A percentile compares a stretch with the other conserved stretches of the same genome.
Evolutionary conservation across 2,329 filamentous ascomycete species (phyloP).

Genomic region (Apiospora aurea): DNA sequence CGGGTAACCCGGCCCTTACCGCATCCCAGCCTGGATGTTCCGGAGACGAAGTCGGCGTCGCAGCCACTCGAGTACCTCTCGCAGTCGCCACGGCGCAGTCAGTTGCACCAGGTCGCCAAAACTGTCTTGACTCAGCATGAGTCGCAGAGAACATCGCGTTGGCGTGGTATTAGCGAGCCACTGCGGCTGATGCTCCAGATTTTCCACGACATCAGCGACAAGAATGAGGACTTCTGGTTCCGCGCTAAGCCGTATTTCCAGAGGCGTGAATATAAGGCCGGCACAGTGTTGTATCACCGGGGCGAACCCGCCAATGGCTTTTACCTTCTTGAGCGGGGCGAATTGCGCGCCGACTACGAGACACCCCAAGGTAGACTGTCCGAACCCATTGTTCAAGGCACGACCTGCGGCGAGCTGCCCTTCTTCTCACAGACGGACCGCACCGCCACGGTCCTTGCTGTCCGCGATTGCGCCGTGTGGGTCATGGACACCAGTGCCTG

Average conservation of each 20-base stretch:
- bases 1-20: conserved; percentile 52
- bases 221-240: conserved; percentile 97
- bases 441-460: conserved; percentile 85
- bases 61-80: conserved; percentile 55
- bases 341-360: conserved; percentile 89
- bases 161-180: conserved; percentile 88
- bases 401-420: conserved; percentile 93
- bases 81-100: conserved; percentile 81
- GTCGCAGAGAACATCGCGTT: conserved; percentile 67
- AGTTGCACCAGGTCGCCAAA: conserved; percentile 80
- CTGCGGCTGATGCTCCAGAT: conserved; percentile 91
- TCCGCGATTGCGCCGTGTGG: conserved; percentile 85
- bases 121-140: conserved; percentile 75
- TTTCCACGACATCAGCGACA: conserved; percentile 86
- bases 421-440: conserved; percentile 93
- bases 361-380: conserved; percentile 88
- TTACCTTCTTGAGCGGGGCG: conserved; percentile 88
- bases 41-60: conserved; percentile 44
- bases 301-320: conserved; percentile 83
- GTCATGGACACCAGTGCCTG: conserved; percentile 76
- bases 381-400: conserved; percentile 92
- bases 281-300: conserved; percentile 77
- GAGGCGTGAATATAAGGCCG: conserved; percentile 70
- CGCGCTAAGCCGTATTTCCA: conserved; percentile 77
- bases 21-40: conserved; percentile 57